Percentiles rank a stretch among this genome's conserved stretches.
These are phyloP conservation scores for Tylopilus sp. DNA, from an alignment of 768 basidiomycete genomes.

Conservation along the genomic window DNA sequence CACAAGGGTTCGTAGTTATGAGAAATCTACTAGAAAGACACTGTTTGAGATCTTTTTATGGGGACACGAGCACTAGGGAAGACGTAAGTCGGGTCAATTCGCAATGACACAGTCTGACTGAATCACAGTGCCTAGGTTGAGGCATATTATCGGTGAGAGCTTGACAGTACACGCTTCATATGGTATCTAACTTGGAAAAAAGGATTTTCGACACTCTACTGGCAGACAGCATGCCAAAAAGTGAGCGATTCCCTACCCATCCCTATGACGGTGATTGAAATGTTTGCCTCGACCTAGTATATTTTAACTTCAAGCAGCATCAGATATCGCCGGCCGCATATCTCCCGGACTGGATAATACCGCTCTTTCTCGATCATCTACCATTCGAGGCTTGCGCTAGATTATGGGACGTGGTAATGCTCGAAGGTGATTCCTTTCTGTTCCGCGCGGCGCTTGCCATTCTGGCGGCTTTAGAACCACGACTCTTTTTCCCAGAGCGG, in stretches of 20 bases:
- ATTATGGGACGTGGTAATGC: constrained; percentile 81
- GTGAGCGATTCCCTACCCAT: constrained; percentile 40
- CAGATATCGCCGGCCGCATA: constrained; percentile 86
- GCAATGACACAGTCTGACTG: constrained; percentile 26
- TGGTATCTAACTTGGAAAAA: constrained; percentile 12
- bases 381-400: constrained; percentile 89
- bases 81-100: constrained; percentile 56
- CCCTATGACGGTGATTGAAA: neutral
- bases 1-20: constrained; percentile 77
- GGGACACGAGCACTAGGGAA: constrained; percentile 63
- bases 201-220: constrained; percentile 92
- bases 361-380: constrained; percentile 81
- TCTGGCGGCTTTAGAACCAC: constrained; percentile 76
- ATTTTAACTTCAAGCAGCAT: constrained; percentile 93
- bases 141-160: constrained; percentile 78
- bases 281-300: constrained; percentile 48
- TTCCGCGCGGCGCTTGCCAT: constrained; percentile 84
- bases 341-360: constrained; percentile 75
- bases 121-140: constrained; percentile 57
- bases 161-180: neutral
- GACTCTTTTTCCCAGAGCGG: constrained; percentile 85
- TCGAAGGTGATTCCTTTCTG: constrained; percentile 89
- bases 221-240: constrained; percentile 92
- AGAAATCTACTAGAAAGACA: constrained; percentile 83
- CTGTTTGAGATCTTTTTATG: constrained; percentile 82